Percentiles rank a stretch among this genome's conserved stretches.
phyloP scores from a whole-genome alignment of 2,329 filamentous ascomycete species.

The Thelonectria discophora region DNA sequence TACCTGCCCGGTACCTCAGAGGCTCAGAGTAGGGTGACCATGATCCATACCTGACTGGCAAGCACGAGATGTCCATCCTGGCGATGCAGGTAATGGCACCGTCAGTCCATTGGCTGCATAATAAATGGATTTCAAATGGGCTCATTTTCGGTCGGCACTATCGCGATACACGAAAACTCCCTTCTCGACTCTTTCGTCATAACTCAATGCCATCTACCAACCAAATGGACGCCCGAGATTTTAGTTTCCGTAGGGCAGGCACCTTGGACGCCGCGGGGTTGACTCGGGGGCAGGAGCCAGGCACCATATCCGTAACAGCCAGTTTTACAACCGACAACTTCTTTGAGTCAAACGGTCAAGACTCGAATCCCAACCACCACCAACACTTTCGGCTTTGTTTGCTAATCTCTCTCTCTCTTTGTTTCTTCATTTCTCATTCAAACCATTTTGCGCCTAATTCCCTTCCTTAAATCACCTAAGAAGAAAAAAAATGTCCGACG shows the following conservation, averaged over 20 bases:
- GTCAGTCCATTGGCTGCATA: conserved; percentile 13
- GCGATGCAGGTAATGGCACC: conserved; percentile 13
- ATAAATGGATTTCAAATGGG: background rate
- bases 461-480: background rate
- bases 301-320: conserved; percentile 5
- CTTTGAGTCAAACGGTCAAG: conserved; percentile 13
- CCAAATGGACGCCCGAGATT: conserved; percentile 6
- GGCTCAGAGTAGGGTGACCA: background rate
- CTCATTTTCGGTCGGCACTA: conserved; percentile 1
- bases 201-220: conserved; percentile 3
- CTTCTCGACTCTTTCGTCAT: background rate
- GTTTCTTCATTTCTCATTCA: conserved; percentile 1
- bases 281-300: background rate
- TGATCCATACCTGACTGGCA: background rate
- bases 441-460: background rate
- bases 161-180: background rate
- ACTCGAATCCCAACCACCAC: conserved; percentile 2
- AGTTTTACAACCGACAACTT: conserved; percentile 8
- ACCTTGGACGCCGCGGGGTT: background rate
- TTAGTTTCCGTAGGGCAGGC: conserved; percentile 3
- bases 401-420: background rate
- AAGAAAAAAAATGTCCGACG: conserved; percentile 78
- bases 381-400: conserved; percentile 4
- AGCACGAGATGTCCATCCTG: background rate
- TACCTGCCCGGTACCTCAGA: no score